Conservation (phyloP, 768 basidiomycete genomes). For the Lactarius hatsudake region DNA sequence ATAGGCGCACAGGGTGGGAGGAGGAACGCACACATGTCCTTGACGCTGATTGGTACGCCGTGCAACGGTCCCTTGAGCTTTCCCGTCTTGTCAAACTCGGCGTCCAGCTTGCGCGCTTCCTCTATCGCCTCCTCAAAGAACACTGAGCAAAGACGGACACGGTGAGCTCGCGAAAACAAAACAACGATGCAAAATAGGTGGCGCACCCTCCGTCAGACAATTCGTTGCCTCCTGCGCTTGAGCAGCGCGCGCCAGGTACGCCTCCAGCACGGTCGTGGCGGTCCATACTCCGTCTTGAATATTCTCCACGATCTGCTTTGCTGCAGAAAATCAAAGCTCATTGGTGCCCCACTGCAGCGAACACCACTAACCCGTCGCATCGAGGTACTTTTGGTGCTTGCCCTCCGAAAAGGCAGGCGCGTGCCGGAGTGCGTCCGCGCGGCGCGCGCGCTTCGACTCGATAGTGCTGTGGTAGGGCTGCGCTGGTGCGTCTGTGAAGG, state of each 20-base stretch:
- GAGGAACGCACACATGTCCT: constrained; percentile 59
- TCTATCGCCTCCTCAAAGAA: constrained; percentile 63
- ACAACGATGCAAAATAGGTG: neutral
- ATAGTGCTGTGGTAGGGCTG: constrained; percentile 8
- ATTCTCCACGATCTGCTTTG: constrained; percentile 43
- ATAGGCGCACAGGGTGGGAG: too few species aligned
- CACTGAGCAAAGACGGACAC: constrained; percentile 44
- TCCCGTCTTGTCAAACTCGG: constrained; percentile 56
- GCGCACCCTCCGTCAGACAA: constrained; percentile 73
- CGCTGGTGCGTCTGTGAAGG: neutral
- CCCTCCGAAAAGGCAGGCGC: constrained; percentile 14
- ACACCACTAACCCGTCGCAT: constrained; percentile 46
- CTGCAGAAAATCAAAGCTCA: constrained; percentile 27
- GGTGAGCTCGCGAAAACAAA: neutral
- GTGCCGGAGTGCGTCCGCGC: constrained; percentile 27
- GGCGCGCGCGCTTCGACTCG: constrained; percentile 26
- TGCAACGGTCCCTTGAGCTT: constrained; percentile 67
- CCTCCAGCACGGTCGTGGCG: constrained; percentile 44
- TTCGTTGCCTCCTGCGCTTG: constrained; percentile 66
- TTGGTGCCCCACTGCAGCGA: too few species aligned
- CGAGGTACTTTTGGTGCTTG: constrained; percentile 32
- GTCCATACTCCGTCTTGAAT: constrained; percentile 46
- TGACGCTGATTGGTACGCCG: constrained; percentile 77
- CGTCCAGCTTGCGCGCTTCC: constrained; percentile 61
- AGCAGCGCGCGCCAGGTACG: constrained; percentile 44